phyloP scores from a whole-genome alignment of 805 yeast genomes.

The Lipomyces sp. region DNA sequence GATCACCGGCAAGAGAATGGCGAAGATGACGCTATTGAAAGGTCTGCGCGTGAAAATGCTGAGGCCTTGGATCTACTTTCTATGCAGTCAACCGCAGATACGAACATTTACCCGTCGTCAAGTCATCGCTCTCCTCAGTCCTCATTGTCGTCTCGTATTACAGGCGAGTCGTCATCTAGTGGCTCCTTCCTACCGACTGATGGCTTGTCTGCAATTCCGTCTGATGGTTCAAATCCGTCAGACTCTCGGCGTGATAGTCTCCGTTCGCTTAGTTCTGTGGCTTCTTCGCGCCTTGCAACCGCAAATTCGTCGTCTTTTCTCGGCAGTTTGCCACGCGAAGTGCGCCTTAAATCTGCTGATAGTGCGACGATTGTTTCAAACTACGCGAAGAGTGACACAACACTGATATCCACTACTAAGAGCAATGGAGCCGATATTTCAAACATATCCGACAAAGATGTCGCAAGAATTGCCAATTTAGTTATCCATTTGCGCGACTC shows the following conservation, averaged over 20 bases:
- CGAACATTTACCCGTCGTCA: neutral
- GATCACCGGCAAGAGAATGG: neutral
- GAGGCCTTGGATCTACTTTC: conserved; percentile 9
- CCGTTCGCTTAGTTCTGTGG: too few species aligned
- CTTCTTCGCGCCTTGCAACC: too few species aligned
- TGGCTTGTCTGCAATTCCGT: too few species aligned
- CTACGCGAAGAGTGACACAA: neutral
- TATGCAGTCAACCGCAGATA: neutral
- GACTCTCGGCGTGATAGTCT: too few species aligned
- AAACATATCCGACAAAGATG: conserved; percentile 17
- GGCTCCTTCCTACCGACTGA: too few species aligned
- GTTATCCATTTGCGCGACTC: conserved; percentile 24
- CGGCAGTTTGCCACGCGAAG: too few species aligned
- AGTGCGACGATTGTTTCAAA: too few species aligned
- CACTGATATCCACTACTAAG: neutral
- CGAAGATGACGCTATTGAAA: neutral
- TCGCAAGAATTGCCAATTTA: conserved; percentile 21
- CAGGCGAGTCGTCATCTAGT: too few species aligned
- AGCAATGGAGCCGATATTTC: neutral
- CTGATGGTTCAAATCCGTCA: too few species aligned
- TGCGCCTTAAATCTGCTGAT: too few species aligned
- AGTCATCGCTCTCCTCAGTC: conserved; percentile 1
- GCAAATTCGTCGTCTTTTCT: too few species aligned
- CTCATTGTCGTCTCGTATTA: too few species aligned
- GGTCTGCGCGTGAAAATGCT: conserved; percentile 3